Base-by-base conservation (phyloP, 345 rosid species). In the Euphorbia lathyris region DNA sequence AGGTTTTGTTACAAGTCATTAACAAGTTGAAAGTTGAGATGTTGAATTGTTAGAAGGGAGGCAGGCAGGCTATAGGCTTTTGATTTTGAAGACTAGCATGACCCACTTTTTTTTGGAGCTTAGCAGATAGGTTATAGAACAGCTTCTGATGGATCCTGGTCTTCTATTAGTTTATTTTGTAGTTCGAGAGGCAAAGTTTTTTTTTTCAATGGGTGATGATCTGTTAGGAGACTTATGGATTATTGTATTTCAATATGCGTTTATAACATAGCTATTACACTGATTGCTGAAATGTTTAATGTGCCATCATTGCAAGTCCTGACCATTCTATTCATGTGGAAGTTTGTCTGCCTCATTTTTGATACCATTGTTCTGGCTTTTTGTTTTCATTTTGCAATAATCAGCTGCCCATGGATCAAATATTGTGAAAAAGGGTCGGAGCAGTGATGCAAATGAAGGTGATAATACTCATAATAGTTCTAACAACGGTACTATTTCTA, bases 331-430 rank as follows among this genome's bases (percentile, higher is more conserved):
- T 1, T 62, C 65, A 8, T 20, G 29, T 58, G 7, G 8, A 16
- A 34, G 26, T 62, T 22, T 38, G 48, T 34, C 14, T 34, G 32
- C 9, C n/a, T 38, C 25, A 38, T 22, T 14, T 63, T 32, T 40
- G 27, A 40, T 63, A 16, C 25, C 51, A 36, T 6, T 62, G 66
- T 62, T 48, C 7, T 27, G 25, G 25, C 42, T 38, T 6, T 23
- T 7, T 16, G 5, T 16, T 29, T 56, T 22, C 29, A 6, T 25
- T 12, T 62, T 62, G 1, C 36, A 43, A 68, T 77, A 17, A 45
- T 50, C 83, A 85, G 96, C 78, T 52, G 74, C 84, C 53, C 58
- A 72, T 55, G 87, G 60, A 17, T 77, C 85, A 65, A 63, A 69
- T 57, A 60, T 47, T 72, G 79, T 61, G 38, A 69, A 73, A 64